Evolutionary conservation across 2,329 filamentous ascomycete species (phyloP).

Genomic region (Fonsecaea pugnacius): DNA sequence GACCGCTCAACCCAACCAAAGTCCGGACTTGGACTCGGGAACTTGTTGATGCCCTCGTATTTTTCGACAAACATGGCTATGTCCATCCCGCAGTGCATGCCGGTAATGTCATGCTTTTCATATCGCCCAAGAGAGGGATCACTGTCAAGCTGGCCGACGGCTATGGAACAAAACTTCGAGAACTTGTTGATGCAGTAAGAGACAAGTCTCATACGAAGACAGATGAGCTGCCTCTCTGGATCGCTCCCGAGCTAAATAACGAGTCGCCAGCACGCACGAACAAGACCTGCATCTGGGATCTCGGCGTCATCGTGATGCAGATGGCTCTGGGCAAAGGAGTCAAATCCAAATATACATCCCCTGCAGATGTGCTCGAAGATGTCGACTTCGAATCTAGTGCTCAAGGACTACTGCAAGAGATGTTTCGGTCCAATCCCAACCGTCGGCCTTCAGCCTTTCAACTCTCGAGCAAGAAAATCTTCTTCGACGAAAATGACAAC

Average conservation of each 20-base stretch:
- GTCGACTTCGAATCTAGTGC: conserved; percentile 74
- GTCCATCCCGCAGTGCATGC: conserved; percentile 82
- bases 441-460: conserved; percentile 84
- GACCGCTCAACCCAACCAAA: conserved; percentile 72
- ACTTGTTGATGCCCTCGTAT: conserved; percentile 84
- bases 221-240: conserved; percentile 80
- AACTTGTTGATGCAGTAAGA: conserved; percentile 56
- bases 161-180: conserved; percentile 49
- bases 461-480: conserved; percentile 45
- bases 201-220: conserved; percentile 61
- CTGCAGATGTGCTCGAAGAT: conserved; percentile 56
- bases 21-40: conserved; percentile 90
- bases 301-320: conserved; percentile 87
- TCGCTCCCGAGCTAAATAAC: conserved; percentile 74
- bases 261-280: conserved; percentile 61
- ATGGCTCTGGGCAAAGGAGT: conserved; percentile 89
- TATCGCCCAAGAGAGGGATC: conserved; percentile 69
- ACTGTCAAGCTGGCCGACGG: conserved; percentile 75
- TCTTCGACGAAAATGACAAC: conserved; percentile 31
- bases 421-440: conserved; percentile 83
- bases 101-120: conserved; percentile 77
- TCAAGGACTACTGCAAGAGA: conserved; percentile 77
- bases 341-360: conserved; percentile 76
- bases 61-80: conserved; percentile 81
- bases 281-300: conserved; percentile 94